These are phyloP conservation scores for Boletus holoroseus DNA, from an alignment of 1,284 basidiomycete genomes.

Conservation along the genomic window DNA sequence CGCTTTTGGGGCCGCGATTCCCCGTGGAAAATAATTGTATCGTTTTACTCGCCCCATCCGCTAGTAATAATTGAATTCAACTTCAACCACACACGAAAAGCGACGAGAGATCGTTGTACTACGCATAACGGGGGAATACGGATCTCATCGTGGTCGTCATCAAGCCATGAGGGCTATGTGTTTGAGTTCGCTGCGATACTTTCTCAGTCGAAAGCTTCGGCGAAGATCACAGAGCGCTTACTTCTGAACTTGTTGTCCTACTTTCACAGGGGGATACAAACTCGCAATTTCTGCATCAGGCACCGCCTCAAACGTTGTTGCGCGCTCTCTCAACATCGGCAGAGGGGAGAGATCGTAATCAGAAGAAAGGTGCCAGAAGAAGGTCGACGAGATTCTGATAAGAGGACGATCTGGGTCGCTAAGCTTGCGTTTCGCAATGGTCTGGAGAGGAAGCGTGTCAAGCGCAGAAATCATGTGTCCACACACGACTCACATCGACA, in stretches of 20 bases:
- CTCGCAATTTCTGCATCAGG: conserved; percentile 39
- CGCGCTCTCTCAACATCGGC: conserved; percentile 46
- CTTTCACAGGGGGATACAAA: conserved; percentile 75
- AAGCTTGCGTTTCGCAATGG: conserved; percentile 56
- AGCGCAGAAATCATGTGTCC: neutral
- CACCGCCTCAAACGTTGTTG: conserved; percentile 38
- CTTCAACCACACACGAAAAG: conserved; percentile 20
- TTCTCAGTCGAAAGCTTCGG: conserved; percentile 6
- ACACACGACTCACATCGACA: conserved; percentile 45
- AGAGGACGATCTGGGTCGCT: conserved; percentile 69
- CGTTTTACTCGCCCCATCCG: neutral
- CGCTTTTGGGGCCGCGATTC: conserved; percentile 44
- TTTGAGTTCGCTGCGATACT: conserved; percentile 60
- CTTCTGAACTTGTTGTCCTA: conserved; percentile 82
- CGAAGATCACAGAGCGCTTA: conserved; percentile 36
- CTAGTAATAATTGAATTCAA: conserved; percentile 29
- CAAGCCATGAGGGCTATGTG: conserved; percentile 76
- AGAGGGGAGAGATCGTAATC: conserved; percentile 72
- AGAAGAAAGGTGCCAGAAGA: conserved; percentile 90
- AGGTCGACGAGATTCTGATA: conserved; percentile 88
- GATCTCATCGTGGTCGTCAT: conserved; percentile 12
- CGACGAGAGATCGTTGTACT: neutral
- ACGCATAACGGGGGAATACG: neutral
- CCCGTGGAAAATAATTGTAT: conserved; percentile 17
- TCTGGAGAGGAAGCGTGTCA: conserved; percentile 39